Evolutionary conservation across 2,329 filamentous ascomycete genomes (phyloP).

Genomic region (Trichoderma sp.): DNA sequence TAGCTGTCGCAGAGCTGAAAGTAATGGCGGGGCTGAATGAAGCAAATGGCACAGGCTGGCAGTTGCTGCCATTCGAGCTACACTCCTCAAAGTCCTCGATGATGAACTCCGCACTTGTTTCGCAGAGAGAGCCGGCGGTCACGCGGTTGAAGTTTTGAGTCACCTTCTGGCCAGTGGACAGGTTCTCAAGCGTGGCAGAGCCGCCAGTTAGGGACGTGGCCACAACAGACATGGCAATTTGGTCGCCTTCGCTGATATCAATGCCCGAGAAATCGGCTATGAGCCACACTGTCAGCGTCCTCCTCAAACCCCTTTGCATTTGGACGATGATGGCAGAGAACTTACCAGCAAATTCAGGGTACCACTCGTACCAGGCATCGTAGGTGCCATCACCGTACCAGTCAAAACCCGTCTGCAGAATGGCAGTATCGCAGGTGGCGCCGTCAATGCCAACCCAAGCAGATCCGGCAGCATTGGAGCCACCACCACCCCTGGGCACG

Average conservation of each 20-base stretch:
- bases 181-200: conserved; percentile 17
- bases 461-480: conserved; percentile 14
- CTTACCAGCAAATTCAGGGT: conserved; percentile 18
- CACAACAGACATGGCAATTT: conserved; percentile 8
- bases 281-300: neutral
- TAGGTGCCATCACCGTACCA: conserved; percentile 25
- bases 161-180: conserved; percentile 11
- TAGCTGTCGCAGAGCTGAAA: conserved; percentile 14
- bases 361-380: conserved; percentile 24
- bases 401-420: conserved; percentile 18
- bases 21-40: conserved; percentile 22
- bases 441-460: conserved; percentile 24
- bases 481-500: conserved; percentile 15
- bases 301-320: too few relatives aligned
- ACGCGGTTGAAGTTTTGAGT: conserved; percentile 16
- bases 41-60: conserved; percentile 14
- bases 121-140: conserved; percentile 20
- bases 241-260: conserved; percentile 7
- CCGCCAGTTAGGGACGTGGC: conserved; percentile 23
- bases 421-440: conserved; percentile 3
- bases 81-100: conserved; percentile 22
- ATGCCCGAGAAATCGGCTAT: conserved; percentile 23
- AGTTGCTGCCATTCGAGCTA: conserved; percentile 4
- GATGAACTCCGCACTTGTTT: conserved; percentile 19
- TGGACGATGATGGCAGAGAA: neutral